Conservation (phyloP, 1,139 yeast genomes). For the Yamadazyma spencermartinsiae region DNA sequence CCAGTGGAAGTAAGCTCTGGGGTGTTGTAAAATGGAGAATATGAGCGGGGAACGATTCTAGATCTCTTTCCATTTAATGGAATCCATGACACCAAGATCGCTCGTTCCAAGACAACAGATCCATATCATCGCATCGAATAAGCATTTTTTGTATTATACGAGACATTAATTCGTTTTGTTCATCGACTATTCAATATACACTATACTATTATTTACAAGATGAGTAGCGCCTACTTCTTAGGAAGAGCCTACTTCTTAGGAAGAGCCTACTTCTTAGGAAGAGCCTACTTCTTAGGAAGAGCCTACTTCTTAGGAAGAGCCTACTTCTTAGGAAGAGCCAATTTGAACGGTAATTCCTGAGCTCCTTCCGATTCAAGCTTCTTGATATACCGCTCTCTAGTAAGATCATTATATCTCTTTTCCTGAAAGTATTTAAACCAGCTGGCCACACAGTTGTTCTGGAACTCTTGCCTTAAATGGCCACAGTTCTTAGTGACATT, state of each 20-base stretch:
- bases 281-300: neutral
- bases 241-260: no score
- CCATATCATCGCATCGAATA: constrained; percentile 26
- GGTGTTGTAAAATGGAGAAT: constrained; percentile 68
- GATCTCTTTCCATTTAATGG: constrained; percentile 41
- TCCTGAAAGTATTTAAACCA: constrained; percentile 52
- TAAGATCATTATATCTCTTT: constrained; percentile 44
- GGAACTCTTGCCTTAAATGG: constrained; percentile 31
- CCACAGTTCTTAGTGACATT: constrained; percentile 41
- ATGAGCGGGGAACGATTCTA: constrained; percentile 74
- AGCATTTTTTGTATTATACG: neutral
- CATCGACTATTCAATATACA: no score
- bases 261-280: neutral
- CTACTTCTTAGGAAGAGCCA: constrained; percentile 27
- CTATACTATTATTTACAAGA: no score
- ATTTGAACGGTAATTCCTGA: constrained; percentile 47
- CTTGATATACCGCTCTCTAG: constrained; percentile 41
- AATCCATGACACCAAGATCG: constrained; percentile 18
- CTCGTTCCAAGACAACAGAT: constrained; percentile 37
- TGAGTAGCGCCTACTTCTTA: no score
- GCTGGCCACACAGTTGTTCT: constrained; percentile 44
- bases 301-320: constrained; percentile 2
- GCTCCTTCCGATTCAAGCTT: constrained; percentile 51
- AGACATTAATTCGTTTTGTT: no score
- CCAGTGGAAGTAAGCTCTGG: constrained; percentile 52